Base-by-base conservation (phyloP, 2,329 filamentous ascomycete species). In the Ascosphaera apis region DNA sequence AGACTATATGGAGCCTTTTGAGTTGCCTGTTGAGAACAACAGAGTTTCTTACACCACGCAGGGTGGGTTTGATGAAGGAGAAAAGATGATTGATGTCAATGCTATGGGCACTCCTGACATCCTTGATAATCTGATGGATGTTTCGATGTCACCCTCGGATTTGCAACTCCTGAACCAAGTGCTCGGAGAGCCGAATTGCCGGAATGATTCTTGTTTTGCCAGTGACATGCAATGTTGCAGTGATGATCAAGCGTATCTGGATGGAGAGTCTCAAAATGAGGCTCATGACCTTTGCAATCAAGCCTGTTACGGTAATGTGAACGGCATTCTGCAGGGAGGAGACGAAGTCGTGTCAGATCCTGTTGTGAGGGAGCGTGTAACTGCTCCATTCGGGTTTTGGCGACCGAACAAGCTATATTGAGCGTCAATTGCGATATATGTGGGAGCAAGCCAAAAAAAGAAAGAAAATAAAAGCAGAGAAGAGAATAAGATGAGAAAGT, bases 371-470 rank as follows among this genome's bases (percentile, higher is more conserved):
- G 5, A 6, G 21, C 31, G n/a, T 17, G n/a, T 16, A 4, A 15
- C 8, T 34, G 16, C 13, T 31, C 15, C 33, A 16, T 4, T 19
- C 12, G 18, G 6, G 8, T 40, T 40, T 21, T 40, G 36, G 38
- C 36, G 38, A 21, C 38, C 38, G 11, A 40, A 40, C 19, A 40
- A 40, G 16, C 18, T 40, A 33, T 40, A 40, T 23, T 40, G 31
- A 25, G 6, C 6, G 21, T 25, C 4, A 12, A 15, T 15, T 6
- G n/a, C 13, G 16, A 12, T n/a, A 4, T 15, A 31, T 4, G 30
- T n/a, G 12, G 4, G 12, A 6, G 4, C 30, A 12, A 12, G 4
- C 13, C 6, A 31, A 15, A 38, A 41, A 15, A 18, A 25, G 5
- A 36, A 36, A 3, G 36, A 8, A 9, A 32, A 19, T 15, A 34